A percentile compares a stretch with the other conserved stretches of the same genome.
These are phyloP conservation scores for Plectosphaerella plurivora DNA, from an alignment of 2,329 filamentous ascomycete genomes.

Conservation along the genomic window DNA sequence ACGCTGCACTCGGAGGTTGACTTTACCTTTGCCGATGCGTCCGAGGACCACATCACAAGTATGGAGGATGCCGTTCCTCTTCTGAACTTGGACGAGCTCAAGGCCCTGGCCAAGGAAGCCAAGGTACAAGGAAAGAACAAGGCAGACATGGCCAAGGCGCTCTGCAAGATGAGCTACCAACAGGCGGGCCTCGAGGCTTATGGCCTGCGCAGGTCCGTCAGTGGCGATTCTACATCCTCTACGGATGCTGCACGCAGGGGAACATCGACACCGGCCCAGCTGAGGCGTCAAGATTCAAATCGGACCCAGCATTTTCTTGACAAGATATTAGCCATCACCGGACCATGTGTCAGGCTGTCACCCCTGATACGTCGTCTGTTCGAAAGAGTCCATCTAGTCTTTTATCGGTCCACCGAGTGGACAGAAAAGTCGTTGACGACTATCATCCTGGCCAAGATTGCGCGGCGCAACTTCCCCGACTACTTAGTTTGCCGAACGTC, in stretches of 20 bases:
- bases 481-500: slow-evolving; percentile 88
- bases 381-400: slow-evolving; percentile 90
- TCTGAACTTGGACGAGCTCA: slow-evolving; percentile 83
- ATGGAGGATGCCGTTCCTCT: slow-evolving; percentile 81
- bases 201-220: slow-evolving; percentile 61
- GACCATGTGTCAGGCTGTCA: slow-evolving; percentile 80
- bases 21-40: slow-evolving; percentile 79
- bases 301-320: slow-evolving; percentile 69
- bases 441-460: slow-evolving; percentile 89
- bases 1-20: slow-evolving; percentile 41
- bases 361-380: slow-evolving; percentile 72
- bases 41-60: slow-evolving; percentile 66
- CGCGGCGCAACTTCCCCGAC: slow-evolving; percentile 78
- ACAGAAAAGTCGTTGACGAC: slow-evolving; percentile 94
- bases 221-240: slow-evolving; percentile 47
- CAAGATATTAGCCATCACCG: slow-evolving; percentile 74
- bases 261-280: slow-evolving; percentile 25
- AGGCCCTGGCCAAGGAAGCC: slow-evolving; percentile 75
- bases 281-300: slow-evolving; percentile 43
- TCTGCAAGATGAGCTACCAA: slow-evolving; percentile 67
- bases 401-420: slow-evolving; percentile 95
- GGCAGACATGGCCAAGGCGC: slow-evolving; percentile 67
- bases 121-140: slow-evolving; percentile 89
- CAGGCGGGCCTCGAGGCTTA: slow-evolving; percentile 73
- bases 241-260: slow-evolving; percentile 20